These are phyloP conservation scores for Ceratocystis diversiconidia DNA, from an alignment of 2,329 filamentous ascomycete species.

Conservation along the genomic window DNA sequence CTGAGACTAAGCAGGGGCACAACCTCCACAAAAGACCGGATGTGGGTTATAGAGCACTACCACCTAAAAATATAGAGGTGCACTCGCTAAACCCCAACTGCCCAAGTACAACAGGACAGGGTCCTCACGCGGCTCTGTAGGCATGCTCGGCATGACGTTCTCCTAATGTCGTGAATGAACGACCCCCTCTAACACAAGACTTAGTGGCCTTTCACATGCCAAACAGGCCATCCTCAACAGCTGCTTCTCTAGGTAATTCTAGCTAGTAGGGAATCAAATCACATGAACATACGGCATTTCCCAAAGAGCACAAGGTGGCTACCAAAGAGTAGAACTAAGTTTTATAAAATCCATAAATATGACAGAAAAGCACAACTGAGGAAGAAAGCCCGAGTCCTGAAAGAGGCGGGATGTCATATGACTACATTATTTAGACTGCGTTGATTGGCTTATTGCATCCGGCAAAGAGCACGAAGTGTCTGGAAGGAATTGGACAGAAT, in stretches of 20 bases:
- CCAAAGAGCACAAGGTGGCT: not conserved
- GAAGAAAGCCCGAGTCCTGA: not conserved
- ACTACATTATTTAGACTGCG: not conserved
- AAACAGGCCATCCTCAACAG: not conserved
- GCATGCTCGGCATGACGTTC: conserved; percentile 1
- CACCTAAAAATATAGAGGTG: not conserved
- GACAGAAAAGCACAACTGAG: not conserved
- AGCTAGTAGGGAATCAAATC: not conserved
- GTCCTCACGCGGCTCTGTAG: not conserved
- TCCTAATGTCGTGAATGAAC: not conserved
- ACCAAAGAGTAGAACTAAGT: not conserved
- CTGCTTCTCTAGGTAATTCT: conserved; percentile 2
- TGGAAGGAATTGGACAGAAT: not conserved
- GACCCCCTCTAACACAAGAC: not conserved
- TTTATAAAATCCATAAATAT: not conserved
- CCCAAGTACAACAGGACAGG: not conserved
- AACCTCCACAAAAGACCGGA: not conserved
- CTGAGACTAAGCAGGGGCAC: not conserved
- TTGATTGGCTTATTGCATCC: conserved; percentile 1
- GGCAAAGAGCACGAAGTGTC: not conserved
- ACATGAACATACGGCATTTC: not conserved
- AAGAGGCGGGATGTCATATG: not conserved
- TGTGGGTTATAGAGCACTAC: not conserved
- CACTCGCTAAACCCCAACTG: not conserved
- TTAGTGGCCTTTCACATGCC: conserved; percentile 4